Conservation (phyloP, 805 yeast species). For the Candida alai region DNA sequence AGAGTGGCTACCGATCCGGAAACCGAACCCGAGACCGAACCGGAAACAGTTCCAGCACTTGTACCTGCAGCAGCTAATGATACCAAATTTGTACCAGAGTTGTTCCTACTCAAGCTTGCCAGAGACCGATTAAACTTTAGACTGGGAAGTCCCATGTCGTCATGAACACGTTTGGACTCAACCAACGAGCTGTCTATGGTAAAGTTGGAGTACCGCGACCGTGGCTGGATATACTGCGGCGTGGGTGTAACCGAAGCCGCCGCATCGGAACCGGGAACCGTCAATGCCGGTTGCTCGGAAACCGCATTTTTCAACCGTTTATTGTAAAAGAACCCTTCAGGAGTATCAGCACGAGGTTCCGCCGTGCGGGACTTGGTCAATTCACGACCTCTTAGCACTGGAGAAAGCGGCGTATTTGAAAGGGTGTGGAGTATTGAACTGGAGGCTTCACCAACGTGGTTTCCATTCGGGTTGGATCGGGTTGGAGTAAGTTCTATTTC, state of each 20-base stretch:
- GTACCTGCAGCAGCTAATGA: slow-evolving; percentile 6
- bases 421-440: slow-evolving; percentile 4
- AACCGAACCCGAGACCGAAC: slow-evolving; percentile 14
- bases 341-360: slow-evolving; percentile 29
- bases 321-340: slow-evolving; percentile 50
- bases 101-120: not conserved
- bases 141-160: slow-evolving; percentile 30
- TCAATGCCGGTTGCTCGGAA: slow-evolving; percentile 4
- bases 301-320: slow-evolving; percentile 8
- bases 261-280: not conserved
- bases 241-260: slow-evolving; percentile 1
- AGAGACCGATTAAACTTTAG: slow-evolving; percentile 28
- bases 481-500: slow-evolving; percentile 12
- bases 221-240: slow-evolving; percentile 43
- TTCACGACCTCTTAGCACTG: slow-evolving; percentile 12
- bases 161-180: slow-evolving; percentile 30
- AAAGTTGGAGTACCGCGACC: slow-evolving; percentile 32
- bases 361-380: slow-evolving; percentile 7
- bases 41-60: slow-evolving; percentile 13
- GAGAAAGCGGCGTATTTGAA: slow-evolving; percentile 18
- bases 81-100: slow-evolving; percentile 14
- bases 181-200: slow-evolving; percentile 29
- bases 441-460: too few species aligned
- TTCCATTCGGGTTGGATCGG: too few species aligned
- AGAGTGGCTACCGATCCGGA: slow-evolving; percentile 13